phyloP scores from a whole-genome alignment of 768 basidiomycete genomes.

The Mrakia gelida region DNA sequence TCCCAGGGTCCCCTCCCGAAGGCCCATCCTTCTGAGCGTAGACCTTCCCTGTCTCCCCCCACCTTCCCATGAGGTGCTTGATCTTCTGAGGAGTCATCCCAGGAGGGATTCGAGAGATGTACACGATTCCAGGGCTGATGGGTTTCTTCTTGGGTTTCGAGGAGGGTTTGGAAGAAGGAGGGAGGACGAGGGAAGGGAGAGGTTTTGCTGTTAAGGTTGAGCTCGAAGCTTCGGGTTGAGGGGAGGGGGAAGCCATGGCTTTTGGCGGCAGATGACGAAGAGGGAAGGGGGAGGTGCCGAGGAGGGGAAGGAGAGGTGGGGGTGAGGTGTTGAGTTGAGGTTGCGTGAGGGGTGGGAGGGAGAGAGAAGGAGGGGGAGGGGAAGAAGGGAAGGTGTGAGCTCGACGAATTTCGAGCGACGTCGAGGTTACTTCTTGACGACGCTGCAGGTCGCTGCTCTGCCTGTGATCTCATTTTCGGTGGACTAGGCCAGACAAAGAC shows the following conservation, averaged over 20 bases:
- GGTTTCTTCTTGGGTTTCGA: slow-evolving; percentile 26
- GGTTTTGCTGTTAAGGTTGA: background rate
- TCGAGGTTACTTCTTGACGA: no score
- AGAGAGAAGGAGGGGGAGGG: no score
- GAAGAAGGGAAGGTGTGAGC: no score
- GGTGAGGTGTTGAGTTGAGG: background rate
- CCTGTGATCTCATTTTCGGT: no score
- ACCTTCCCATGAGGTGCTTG: slow-evolving; percentile 80
- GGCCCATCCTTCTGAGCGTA: slow-evolving; percentile 89
- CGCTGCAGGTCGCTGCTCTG: no score
- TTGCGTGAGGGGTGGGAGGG: background rate
- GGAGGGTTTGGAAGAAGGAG: slow-evolving; percentile 11
- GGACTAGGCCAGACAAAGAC: no score
- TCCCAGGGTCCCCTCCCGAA: background rate
- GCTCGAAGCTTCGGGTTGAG: slow-evolving; percentile 8
- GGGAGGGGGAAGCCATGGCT: background rate
- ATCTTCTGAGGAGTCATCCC: slow-evolving; percentile 97
- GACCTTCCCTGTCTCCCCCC: slow-evolving; percentile 86
- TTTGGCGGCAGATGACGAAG: background rate
- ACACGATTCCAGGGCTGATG: slow-evolving; percentile 50
- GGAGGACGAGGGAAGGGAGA: background rate
- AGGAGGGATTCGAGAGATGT: slow-evolving; percentile 93
- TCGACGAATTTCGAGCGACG: no score
- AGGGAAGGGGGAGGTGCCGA: background rate
- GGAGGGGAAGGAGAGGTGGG: background rate